Evolutionary conservation across 768 basidiomycete genomes (phyloP).

Genomic region (Lyophyllum semitale): DNA sequence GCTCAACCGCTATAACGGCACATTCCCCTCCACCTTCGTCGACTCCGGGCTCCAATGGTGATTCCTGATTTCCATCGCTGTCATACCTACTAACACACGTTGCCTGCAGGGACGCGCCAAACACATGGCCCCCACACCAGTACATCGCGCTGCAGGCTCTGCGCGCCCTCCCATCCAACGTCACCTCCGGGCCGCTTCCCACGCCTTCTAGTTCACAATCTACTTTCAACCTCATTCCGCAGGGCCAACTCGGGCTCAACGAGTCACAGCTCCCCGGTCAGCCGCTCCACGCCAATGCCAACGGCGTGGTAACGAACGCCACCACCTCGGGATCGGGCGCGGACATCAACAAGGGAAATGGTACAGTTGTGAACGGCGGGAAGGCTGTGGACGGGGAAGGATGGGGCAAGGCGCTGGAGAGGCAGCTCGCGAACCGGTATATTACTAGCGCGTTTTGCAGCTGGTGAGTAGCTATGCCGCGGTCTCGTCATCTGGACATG

Average conservation of each 20-base stretch:
- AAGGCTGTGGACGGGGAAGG: constrained; percentile 60
- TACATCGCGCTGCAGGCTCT: constrained; percentile 82
- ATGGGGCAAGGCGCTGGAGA: constrained; percentile 62
- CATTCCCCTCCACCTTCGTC: constrained; percentile 78
- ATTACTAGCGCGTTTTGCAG: constrained; percentile 83
- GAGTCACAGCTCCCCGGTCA: constrained; percentile 76
- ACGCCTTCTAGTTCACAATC: constrained; percentile 50
- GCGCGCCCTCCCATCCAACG: constrained; percentile 67
- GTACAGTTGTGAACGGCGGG: constrained; percentile 68
- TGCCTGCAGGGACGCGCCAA: constrained; percentile 75
- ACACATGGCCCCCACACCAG: constrained; percentile 86
- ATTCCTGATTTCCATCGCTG: neutral
- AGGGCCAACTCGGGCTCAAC: constrained; percentile 79
- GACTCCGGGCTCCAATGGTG: constrained; percentile 83
- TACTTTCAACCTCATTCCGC: constrained; percentile 69
- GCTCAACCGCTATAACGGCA: constrained; percentile 85
- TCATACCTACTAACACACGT: neutral
- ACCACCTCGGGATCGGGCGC: constrained; percentile 54
- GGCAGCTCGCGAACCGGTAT: constrained; percentile 86
- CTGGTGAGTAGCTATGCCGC: constrained; percentile 58
- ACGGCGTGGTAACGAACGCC: constrained; percentile 36
- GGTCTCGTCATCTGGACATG: neutral
- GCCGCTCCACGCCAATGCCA: constrained; percentile 38
- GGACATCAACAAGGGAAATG: constrained; percentile 58
- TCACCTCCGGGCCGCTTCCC: constrained; percentile 61